These are phyloP conservation scores for Heracleum sosnowskyi DNA, from an alignment of 129 eudicot species.

Conservation along the genomic window DNA sequence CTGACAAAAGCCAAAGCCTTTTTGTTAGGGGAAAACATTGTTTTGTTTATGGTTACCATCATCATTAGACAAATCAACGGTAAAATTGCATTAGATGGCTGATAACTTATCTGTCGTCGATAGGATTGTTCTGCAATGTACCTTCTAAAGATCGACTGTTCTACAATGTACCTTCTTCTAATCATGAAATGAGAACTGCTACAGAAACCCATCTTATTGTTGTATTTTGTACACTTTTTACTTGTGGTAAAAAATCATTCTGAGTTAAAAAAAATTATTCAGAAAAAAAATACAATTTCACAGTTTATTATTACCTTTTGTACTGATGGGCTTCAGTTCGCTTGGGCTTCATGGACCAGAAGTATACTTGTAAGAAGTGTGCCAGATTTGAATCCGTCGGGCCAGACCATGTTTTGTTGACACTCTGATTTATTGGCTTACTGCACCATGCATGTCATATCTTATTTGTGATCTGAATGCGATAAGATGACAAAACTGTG, in stretches of 20 bases:
- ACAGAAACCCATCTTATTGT: not conserved
- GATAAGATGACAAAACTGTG: constrained; percentile 5
- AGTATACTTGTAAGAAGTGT: not conserved
- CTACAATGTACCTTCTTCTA: too few species aligned
- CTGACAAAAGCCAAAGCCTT: not conserved
- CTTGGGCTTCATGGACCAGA: too few species aligned
- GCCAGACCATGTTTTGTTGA: not conserved
- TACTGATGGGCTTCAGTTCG: too few species aligned
- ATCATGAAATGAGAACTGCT: not conserved
- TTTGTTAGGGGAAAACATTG: not conserved
- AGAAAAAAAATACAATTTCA: too few species aligned
- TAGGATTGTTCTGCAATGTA: not conserved
- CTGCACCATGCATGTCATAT: too few species aligned
- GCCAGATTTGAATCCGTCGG: not conserved
- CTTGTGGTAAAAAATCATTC: not conserved
- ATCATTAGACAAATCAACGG: not conserved
- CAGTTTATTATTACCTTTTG: too few species aligned
- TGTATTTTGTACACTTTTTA: too few species aligned
- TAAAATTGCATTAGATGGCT: not conserved
- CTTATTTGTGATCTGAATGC: not conserved
- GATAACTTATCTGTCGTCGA: not conserved
- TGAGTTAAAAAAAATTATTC: too few species aligned
- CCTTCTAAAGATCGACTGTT: too few species aligned
- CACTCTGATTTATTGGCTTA: too few species aligned
- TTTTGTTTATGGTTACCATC: constrained; percentile 4